phyloP scores from a whole-genome alignment of 2,329 filamentous ascomycete species.

The Aspergillus calidoustus region DNA sequence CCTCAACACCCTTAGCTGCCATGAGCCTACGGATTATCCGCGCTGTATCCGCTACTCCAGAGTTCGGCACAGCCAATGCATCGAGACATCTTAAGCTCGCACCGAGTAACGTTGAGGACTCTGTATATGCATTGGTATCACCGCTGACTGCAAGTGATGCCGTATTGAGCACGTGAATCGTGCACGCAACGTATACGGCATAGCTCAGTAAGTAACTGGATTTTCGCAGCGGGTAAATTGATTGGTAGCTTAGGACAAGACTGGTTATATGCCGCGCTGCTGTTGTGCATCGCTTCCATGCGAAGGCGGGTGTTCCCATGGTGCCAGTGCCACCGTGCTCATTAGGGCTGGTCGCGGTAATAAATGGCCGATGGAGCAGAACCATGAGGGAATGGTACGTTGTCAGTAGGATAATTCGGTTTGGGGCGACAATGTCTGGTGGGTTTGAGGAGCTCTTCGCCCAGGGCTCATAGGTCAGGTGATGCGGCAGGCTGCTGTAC shows the following conservation, averaged over 20 bases:
- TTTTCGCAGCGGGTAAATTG: conserved; percentile 45
- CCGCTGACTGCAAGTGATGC: background rate
- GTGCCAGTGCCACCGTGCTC: conserved; percentile 26
- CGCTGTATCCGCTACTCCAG: conserved; percentile 7
- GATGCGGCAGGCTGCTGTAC: background rate
- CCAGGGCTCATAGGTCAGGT: background rate
- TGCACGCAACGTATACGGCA: conserved; percentile 38
- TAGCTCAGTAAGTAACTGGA: conserved; percentile 51
- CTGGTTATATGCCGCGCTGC: conserved; percentile 44
- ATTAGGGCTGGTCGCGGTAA: conserved; percentile 25
- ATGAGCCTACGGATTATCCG: conserved; percentile 16
- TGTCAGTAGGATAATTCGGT: conserved; percentile 36
- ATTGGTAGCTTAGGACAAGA: conserved; percentile 41
- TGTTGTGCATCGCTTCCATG: conserved; percentile 40
- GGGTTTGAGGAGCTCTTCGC: background rate
- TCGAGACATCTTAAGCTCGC: conserved; percentile 8
- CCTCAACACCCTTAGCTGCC: conserved; percentile 10
- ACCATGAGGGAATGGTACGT: conserved; percentile 51
- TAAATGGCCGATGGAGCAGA: conserved; percentile 52
- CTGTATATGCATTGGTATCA: background rate
- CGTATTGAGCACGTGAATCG: conserved; percentile 41
- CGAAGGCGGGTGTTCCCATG: conserved; percentile 26
- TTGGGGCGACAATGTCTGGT: conserved; percentile 25
- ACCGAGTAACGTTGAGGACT: background rate
- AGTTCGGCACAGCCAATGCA: conserved; percentile 15